Percentiles rank a stretch among this genome's conserved stretches.
phyloP scores from a whole-genome alignment of 768 basidiomycete species.

The Cubamyces sp. region DNA sequence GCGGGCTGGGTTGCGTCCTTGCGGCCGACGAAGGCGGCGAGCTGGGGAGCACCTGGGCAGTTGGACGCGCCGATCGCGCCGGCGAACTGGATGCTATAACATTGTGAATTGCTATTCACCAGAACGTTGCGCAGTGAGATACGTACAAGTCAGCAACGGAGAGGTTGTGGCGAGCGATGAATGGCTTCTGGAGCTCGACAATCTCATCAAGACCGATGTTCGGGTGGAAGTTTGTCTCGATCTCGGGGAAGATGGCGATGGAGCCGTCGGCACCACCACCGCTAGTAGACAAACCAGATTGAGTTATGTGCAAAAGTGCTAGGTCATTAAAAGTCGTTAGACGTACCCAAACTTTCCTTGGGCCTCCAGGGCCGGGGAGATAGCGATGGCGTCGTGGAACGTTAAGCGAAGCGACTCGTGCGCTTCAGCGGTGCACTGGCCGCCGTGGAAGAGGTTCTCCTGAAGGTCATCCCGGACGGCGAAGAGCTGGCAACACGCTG shows the following conservation, averaged over 20 bases:
- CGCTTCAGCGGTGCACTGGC: slow-evolving; percentile 38
- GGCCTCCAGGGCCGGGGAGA: slow-evolving; percentile 15
- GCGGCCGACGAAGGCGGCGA: slow-evolving; percentile 42
- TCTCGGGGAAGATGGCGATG: slow-evolving; percentile 46
- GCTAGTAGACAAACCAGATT: not conserved
- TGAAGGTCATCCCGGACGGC: slow-evolving; percentile 36
- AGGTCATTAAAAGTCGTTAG: too few relatives aligned
- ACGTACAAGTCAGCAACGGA: slow-evolving; percentile 17
- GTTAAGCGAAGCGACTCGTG: slow-evolving; percentile 35
- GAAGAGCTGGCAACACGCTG: slow-evolving; percentile 38
- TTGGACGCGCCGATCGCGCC: slow-evolving; percentile 46
- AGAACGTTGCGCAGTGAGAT: too few relatives aligned
- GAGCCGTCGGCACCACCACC: slow-evolving; percentile 48
- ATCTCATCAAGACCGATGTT: slow-evolving; percentile 35
- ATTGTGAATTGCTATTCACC: not conserved
- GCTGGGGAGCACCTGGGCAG: slow-evolving; percentile 49
- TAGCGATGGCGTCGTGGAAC: slow-evolving; percentile 32
- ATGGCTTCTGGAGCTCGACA: slow-evolving; percentile 14
- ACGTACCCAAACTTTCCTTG: slow-evolving; percentile 18
- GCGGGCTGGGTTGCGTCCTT: slow-evolving; percentile 22
- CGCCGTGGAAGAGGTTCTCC: slow-evolving; percentile 34
- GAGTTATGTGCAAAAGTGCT: not conserved
- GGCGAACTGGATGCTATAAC: slow-evolving; percentile 48
- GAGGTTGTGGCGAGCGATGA: slow-evolving; percentile 17
- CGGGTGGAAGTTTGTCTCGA: slow-evolving; percentile 46